A percentile compares a stretch with the other conserved stretches of the same genome.
phyloP scores from a whole-genome alignment of 2,329 filamentous ascomycete species.

The Colletotrichum musicola region DNA sequence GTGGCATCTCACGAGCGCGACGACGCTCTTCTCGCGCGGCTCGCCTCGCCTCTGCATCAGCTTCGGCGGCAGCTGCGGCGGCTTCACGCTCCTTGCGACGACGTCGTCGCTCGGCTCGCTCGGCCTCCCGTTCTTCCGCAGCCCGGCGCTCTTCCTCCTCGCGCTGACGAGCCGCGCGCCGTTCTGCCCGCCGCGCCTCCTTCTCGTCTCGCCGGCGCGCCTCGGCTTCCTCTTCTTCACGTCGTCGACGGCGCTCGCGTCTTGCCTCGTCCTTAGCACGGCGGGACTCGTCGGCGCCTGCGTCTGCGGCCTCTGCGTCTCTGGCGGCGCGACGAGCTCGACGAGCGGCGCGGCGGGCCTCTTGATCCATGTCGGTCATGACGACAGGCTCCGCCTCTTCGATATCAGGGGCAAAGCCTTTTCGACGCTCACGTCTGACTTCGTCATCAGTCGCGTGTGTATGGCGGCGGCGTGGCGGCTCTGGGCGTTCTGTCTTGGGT shows the following conservation, averaged over 20 bases:
- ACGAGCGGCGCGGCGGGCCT: slow-evolving; percentile 73
- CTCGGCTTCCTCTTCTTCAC: slow-evolving; percentile 68
- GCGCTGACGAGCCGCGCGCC: slow-evolving; percentile 61
- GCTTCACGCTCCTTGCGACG: slow-evolving; percentile 62
- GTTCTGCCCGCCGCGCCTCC: slow-evolving; percentile 68
- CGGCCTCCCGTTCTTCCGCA: slow-evolving; percentile 62
- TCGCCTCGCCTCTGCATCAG: slow-evolving; percentile 62
- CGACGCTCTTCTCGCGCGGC: slow-evolving; percentile 62
- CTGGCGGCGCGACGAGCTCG: slow-evolving; percentile 68
- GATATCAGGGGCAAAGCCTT: slow-evolving; percentile 60
- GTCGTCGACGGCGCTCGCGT: slow-evolving; percentile 66
- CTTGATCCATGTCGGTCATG: slow-evolving; percentile 68
- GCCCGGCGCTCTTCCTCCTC: slow-evolving; percentile 64
- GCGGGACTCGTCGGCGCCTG: slow-evolving; percentile 67
- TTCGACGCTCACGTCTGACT: slow-evolving; percentile 51
- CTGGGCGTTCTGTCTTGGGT: slow-evolving; percentile 56
- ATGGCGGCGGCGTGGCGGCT: slow-evolving; percentile 60
- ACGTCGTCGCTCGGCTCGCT: slow-evolving; percentile 64
- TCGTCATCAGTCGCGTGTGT: slow-evolving; percentile 67
- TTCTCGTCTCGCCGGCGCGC: slow-evolving; percentile 68
- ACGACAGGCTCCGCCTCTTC: slow-evolving; percentile 59
- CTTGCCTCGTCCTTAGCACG: slow-evolving; percentile 68
- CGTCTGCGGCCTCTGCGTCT: slow-evolving; percentile 55
- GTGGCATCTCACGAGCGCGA: slow-evolving; percentile 55
- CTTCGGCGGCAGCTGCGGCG: slow-evolving; percentile 57